These are phyloP conservation scores for Oehlia diaphana DNA, from an alignment of 192 early-diverging fungal genomes.

Conservation along the genomic window DNA sequence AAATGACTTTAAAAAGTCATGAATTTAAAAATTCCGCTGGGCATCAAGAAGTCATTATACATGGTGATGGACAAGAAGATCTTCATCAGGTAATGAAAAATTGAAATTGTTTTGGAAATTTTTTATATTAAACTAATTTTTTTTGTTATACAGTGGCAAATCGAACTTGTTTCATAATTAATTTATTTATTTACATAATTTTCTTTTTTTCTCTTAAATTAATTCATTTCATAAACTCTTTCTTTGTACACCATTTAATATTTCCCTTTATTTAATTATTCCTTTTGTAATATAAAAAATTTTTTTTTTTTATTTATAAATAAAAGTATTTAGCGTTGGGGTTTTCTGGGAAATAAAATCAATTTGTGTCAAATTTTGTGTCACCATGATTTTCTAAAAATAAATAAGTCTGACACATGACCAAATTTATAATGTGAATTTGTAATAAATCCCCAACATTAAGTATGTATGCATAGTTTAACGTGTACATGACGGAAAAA, in stretches of 20 bases:
- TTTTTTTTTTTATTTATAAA: too few species aligned
- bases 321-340: too few species aligned
- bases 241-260: neutral
- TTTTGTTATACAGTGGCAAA: neutral
- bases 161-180: neutral
- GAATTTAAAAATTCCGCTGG: neutral
- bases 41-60: neutral
- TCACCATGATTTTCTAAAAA: too few species aligned
- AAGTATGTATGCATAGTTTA: too few species aligned
- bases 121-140: too few species aligned
- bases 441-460: too few species aligned
- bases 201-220: neutral
- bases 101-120: too few species aligned
- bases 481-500: too few species aligned
- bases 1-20: neutral
- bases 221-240: neutral
- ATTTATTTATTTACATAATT: neutral
- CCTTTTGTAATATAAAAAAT: neutral
- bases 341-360: too few species aligned
- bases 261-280: neutral
- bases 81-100: neutral
- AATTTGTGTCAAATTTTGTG: too few species aligned
- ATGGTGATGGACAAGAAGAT: neutral
- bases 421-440: too few species aligned
- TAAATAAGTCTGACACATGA: too few species aligned